Percentiles rank a stretch among this genome's conserved stretches.
Conservation (phyloP, 257 asterid genomes). For the Cinchona pubescens region DNA sequence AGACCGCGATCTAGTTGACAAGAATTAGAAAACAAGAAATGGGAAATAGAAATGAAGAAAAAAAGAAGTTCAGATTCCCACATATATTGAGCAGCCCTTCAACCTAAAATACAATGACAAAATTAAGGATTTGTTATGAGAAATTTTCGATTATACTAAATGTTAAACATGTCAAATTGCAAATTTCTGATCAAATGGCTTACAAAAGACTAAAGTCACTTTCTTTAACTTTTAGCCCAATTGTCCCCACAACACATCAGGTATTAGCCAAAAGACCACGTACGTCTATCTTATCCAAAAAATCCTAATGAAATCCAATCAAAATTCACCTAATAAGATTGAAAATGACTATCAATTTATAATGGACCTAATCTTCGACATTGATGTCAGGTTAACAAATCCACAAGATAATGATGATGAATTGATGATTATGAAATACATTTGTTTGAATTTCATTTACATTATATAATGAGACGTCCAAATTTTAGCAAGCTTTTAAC, state of each 20-base stretch:
- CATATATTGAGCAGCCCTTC: background rate
- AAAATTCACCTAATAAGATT: conserved; percentile 1
- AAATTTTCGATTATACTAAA: too few species aligned
- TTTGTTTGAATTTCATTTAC: background rate
- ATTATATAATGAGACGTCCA: background rate
- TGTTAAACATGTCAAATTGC: background rate
- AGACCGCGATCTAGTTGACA: background rate
- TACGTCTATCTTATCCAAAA: conserved; percentile 18
- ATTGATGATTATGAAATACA: background rate
- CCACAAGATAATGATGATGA: background rate
- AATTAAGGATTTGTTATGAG: background rate
- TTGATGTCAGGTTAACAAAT: background rate
- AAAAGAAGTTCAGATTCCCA: background rate
- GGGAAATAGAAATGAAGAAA: background rate
- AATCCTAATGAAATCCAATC: conserved; percentile 18
- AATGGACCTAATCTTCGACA: conserved; percentile 3
- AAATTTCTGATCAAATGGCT: background rate
- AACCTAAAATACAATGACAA: background rate
- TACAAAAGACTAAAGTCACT: conserved; percentile 14
- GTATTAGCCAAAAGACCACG: background rate
- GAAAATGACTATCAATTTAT: background rate
- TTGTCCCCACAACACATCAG: background rate
- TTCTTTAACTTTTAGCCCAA: conserved; percentile 6
- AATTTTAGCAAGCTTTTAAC: background rate
- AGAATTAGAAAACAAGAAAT: too few species aligned